phyloP scores from a whole-genome alignment of 2,329 filamentous ascomycete species.

The Cladorrhinum sp. region DNA sequence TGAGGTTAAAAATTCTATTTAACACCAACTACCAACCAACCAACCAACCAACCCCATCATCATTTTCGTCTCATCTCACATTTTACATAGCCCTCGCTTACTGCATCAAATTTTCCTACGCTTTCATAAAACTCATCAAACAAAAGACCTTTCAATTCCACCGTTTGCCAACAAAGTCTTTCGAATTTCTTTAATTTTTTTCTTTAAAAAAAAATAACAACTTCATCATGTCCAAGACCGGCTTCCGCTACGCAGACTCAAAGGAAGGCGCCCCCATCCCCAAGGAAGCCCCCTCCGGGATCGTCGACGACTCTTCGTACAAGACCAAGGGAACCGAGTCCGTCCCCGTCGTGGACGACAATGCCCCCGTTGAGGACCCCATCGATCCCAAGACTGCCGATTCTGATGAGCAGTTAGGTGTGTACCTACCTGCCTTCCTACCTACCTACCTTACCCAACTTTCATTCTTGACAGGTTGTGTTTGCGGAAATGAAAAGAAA shows the following conservation, averaged over 20 bases:
- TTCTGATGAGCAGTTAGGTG: constrained; percentile 20
- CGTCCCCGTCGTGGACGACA: constrained; percentile 21
- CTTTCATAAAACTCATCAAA: too few species aligned
- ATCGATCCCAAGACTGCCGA: constrained; percentile 12
- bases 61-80: background rate
- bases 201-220: background rate
- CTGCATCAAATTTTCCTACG: too few species aligned
- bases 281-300: constrained; percentile 12
- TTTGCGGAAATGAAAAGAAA: background rate
- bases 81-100: too few species aligned
- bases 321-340: constrained; percentile 14
- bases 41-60: too few species aligned
- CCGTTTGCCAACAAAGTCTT: too few species aligned
- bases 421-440: too few species aligned
- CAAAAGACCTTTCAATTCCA: too few species aligned
- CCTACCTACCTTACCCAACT: too few species aligned
- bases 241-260: constrained; percentile 17
- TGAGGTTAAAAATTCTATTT: too few species aligned
- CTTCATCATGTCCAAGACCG: constrained; percentile 20
- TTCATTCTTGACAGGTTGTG: background rate
- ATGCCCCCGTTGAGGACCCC: constrained; percentile 15
- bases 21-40: too few species aligned
- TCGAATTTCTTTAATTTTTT: background rate
- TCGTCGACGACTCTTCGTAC: constrained; percentile 23
- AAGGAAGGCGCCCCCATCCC: constrained; percentile 18